Percentiles rank a stretch among this genome's conserved stretches.
These are phyloP conservation scores for Aspergillus bertholletiae DNA, from an alignment of 495 filamentous ascomycete species.

Conservation along the genomic window DNA sequence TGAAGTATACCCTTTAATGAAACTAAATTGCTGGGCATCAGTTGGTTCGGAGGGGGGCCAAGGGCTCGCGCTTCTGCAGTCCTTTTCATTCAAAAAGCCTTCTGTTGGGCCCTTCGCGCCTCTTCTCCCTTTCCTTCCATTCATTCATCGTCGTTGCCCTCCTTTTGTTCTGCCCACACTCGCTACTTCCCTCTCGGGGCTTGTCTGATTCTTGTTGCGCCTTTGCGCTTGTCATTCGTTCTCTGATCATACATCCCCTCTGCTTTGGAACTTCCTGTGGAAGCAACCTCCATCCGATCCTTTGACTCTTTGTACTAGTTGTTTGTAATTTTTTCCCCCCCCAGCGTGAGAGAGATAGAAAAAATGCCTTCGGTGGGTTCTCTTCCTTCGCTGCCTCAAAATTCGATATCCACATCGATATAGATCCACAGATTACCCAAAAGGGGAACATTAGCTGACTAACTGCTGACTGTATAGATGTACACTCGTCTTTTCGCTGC, in stretches of 20 bases:
- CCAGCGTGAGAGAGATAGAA: not conserved
- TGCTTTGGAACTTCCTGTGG: constrained; percentile 4
- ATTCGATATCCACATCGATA: not conserved
- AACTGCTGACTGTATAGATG: constrained; percentile 15
- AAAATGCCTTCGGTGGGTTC: constrained; percentile 10
- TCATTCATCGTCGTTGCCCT: constrained; percentile 4
- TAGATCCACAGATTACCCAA: not conserved
- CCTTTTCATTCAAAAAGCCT: not conserved
- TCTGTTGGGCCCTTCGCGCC: not conserved
- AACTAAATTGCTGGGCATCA: not conserved
- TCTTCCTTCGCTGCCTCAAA: not conserved
- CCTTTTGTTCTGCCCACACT: constrained; percentile 10
- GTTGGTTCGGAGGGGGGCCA: not conserved
- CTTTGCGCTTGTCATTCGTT: constrained; percentile 20
- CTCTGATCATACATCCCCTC: constrained; percentile 10
- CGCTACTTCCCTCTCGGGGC: constrained; percentile 17
- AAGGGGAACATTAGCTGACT: not conserved
- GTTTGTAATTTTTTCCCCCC: too few relatives aligned
- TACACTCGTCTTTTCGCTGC: constrained; percentile 37
- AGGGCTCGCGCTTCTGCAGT: not conserved
- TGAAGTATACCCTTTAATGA: not conserved
- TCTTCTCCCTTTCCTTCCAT: constrained; percentile 1
- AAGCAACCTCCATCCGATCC: not conserved
- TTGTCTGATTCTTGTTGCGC: not conserved
- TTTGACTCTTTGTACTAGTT: not conserved